Conservation (phyloP, 2,329 filamentous ascomycete species). For the Clonostachys solani region DNA sequence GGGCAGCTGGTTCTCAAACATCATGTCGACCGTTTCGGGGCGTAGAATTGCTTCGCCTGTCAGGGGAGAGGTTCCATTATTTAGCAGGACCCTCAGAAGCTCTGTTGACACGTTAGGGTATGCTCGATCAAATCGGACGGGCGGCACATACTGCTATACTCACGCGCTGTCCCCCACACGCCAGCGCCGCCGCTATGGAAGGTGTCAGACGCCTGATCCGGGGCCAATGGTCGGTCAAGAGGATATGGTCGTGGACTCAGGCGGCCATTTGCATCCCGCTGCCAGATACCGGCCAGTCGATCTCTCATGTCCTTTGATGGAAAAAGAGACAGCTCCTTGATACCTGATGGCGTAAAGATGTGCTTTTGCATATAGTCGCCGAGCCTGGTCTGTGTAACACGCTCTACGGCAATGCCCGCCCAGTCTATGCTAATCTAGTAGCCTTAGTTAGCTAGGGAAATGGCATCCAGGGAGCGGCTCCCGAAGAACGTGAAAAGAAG, state of each 20-base stretch:
- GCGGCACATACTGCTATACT: slow-evolving; percentile 44
- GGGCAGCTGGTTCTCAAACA: slow-evolving; percentile 58
- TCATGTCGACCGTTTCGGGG: slow-evolving; percentile 48
- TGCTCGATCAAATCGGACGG: neutral
- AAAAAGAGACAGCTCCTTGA: slow-evolving; percentile 45
- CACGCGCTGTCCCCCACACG: slow-evolving; percentile 46
- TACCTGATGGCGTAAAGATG: slow-evolving; percentile 34
- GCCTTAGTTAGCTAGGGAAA: slow-evolving; percentile 18
- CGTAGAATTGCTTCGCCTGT: slow-evolving; percentile 48
- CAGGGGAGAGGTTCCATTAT: slow-evolving; percentile 51
- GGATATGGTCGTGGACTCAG: neutral
- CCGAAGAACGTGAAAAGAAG: too few species aligned
- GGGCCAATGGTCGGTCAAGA: slow-evolving; percentile 43
- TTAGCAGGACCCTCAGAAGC: slow-evolving; percentile 55
- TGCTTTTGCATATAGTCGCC: slow-evolving; percentile 36
- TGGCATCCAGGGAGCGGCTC: neutral
- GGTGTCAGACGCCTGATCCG: slow-evolving; percentile 29
- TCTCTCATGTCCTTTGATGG: slow-evolving; percentile 43
- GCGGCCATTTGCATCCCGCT: neutral
- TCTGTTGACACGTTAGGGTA: slow-evolving; percentile 24
- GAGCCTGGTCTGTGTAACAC: slow-evolving; percentile 28
- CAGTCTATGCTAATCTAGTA: slow-evolving; percentile 39
- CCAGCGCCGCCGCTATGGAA: slow-evolving; percentile 57
- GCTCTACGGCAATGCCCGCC: slow-evolving; percentile 37
- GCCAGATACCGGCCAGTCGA: neutral